Percentiles rank a stretch among this genome's conserved stretches.
Evolutionary conservation across 2,329 filamentous ascomycete species (phyloP).

Genomic region (Neophaeococcomyces mojaviensis): DNA sequence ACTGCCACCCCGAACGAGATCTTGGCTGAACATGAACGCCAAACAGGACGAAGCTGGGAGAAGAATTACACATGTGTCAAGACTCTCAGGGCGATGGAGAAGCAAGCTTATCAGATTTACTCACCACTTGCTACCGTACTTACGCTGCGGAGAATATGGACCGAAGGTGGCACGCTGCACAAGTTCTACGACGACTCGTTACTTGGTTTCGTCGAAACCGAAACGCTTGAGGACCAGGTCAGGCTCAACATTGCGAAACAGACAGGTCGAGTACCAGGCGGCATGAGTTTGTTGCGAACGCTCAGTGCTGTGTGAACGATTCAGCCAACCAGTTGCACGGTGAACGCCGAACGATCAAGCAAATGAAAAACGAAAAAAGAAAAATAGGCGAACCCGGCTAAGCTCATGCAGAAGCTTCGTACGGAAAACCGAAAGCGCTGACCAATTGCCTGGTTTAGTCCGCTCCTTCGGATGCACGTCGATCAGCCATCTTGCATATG

Average conservation of each 20-base stretch:
- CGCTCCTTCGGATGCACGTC: no score
- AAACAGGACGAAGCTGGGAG: constrained; percentile 52
- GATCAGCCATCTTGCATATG: no score
- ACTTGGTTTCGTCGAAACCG: constrained; percentile 47
- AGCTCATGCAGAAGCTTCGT: no score
- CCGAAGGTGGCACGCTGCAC: constrained; percentile 64
- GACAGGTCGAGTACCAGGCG: constrained; percentile 20
- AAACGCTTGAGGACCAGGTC: constrained; percentile 42
- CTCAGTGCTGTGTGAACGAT: constrained; percentile 14
- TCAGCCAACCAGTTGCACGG: no score
- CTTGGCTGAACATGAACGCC: constrained; percentile 59
- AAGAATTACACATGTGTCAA: constrained; percentile 47
- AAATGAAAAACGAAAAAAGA: neutral
- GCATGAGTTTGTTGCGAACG: constrained; percentile 21
- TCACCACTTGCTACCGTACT: constrained; percentile 46
- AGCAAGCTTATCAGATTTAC: constrained; percentile 49
- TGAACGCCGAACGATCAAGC: neutral
- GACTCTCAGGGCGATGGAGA: constrained; percentile 50
- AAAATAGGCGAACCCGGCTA: no score
- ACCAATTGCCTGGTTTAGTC: no score
- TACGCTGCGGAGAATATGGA: constrained; percentile 65
- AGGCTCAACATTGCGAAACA: constrained; percentile 20
- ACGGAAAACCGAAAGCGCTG: no score
- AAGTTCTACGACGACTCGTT: constrained; percentile 58
- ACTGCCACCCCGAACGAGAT: constrained; percentile 57